Base-by-base conservation (phyloP, 192 early-diverging fungal genomes). In the Coemansia sp. region DNA sequence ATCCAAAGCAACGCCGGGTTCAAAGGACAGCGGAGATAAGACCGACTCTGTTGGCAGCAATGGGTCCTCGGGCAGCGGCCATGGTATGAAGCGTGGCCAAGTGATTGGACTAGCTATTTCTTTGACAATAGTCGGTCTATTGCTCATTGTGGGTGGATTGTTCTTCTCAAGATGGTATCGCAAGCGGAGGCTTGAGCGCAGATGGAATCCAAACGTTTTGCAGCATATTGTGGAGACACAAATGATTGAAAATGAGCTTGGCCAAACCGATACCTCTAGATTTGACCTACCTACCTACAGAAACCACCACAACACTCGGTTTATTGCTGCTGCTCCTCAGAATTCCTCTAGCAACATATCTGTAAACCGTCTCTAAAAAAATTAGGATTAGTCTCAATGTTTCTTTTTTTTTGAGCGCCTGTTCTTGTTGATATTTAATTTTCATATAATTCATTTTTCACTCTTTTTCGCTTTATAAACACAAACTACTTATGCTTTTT, bases 151-250 rank as follows among this genome's bases (percentile, higher is more conserved):
- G 6, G 62, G 53, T 9, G 50, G 38, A 1, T 52, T 43, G 30
- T 64, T 43, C 33, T 56, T 47, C 4, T 33, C 48, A 26, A 50
- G 53, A 40, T 64, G 61, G 60, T 64, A 57, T 15, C 52, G 68
- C 22, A 27, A 40, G 25, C 51, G 41, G 52, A 49, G 39, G 20
- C 29, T 45, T 25, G 29, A 42, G 10, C 56, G 22, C 24, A 42
- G 46, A 26, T 72, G 68, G 68, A 64, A 33, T 6, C 46, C 53
- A 1, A 48, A 39, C 4, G 56, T 43, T 3, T 57, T 72, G 11
- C 61, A 43, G 25, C 56, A 72, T 18, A 72, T 72, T 14, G 44
- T 72, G 15, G 68, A 72, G 11, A 56, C 60, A 41, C 68, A 72
- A n/a, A 59, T 57, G 17, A 58, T 45, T 11, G 53, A 60, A 4